A percentile compares a stretch with the other conserved stretches of the same genome.
Evolutionary conservation across 2,329 filamentous ascomycete species (phyloP).

Genomic region (Fusarium longipes): DNA sequence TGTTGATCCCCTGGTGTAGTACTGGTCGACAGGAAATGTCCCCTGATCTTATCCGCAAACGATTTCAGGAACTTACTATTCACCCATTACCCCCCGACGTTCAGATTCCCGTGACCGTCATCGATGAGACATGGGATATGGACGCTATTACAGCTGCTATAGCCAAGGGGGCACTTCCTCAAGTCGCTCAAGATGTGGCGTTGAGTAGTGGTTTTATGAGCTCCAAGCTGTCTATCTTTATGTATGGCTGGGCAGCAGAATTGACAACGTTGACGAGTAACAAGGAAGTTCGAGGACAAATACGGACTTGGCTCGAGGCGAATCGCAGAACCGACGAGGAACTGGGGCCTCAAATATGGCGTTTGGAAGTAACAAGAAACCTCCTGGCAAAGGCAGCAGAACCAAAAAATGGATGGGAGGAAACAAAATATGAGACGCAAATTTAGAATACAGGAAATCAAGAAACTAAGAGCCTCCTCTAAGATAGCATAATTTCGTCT

Average conservation of each 20-base stretch:
- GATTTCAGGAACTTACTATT: constrained; percentile 51
- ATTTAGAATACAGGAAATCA: too few relatives aligned
- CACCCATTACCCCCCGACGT: constrained; percentile 49
- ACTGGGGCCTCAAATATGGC: constrained; percentile 50
- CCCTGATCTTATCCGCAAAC: constrained; percentile 33
- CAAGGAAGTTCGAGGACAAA: constrained; percentile 54
- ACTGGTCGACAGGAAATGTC: constrained; percentile 28
- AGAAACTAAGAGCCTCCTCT: too few relatives aligned
- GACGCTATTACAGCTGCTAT: constrained; percentile 44
- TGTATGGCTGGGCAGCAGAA: constrained; percentile 54
- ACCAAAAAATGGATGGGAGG: constrained; percentile 39
- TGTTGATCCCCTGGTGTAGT: constrained; percentile 49
- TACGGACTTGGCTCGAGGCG: constrained; percentile 51
- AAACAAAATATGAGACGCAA: too few relatives aligned
- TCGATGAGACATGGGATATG: constrained; percentile 46
- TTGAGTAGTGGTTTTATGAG: constrained; percentile 49
- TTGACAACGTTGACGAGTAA: constrained; percentile 55
- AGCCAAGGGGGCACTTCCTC: constrained; percentile 46
- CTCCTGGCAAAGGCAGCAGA: constrained; percentile 50
- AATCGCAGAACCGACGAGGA: constrained; percentile 47
- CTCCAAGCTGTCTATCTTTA: constrained; percentile 54
- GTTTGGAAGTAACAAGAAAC: constrained; percentile 52
- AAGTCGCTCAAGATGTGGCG: constrained; percentile 51
- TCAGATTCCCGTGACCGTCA: constrained; percentile 51
- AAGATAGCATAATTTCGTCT: too few relatives aligned